Evolutionary conservation across 176 grass and related monocot species (phyloP).

Genomic region (Dactylis glomerata): DNA sequence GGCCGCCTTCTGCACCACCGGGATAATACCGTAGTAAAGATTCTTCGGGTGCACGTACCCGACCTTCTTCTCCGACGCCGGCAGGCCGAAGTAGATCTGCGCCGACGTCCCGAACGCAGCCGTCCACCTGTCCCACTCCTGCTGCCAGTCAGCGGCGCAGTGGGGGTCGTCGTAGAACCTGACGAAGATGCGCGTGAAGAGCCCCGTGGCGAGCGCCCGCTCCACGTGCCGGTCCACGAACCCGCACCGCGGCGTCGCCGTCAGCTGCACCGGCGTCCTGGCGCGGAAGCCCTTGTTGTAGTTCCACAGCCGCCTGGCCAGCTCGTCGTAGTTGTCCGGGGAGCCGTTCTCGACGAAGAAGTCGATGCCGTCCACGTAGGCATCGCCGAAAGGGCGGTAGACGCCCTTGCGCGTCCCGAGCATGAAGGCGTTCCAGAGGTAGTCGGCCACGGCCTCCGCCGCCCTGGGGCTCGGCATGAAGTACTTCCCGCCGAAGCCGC

Average conservation of each 20-base stretch:
- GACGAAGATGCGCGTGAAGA: not conserved
- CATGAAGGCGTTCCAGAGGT: not conserved
- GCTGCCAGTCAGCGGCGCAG: not conserved
- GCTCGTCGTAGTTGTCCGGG: not conserved
- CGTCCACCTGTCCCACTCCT: not conserved
- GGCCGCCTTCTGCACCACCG: not conserved
- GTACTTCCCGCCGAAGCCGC: not conserved
- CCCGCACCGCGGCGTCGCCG: slow-evolving; percentile 8
- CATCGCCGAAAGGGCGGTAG: not conserved
- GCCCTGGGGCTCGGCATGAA: not conserved
- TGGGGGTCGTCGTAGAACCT: not conserved
- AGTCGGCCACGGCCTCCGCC: not conserved
- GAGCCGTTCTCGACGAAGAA: slow-evolving; percentile 7
- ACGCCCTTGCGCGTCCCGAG: not conserved
- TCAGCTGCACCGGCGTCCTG: not conserved
- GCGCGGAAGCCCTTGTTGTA: not conserved
- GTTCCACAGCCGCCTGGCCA: not conserved
- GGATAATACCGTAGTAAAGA: not conserved
- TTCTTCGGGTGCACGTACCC: not conserved
- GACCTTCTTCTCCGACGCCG: not conserved
- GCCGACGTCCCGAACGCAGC: not conserved
- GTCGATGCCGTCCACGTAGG: slow-evolving; percentile 12
- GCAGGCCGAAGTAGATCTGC: not conserved
- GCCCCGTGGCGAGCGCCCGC: slow-evolving; percentile 17
- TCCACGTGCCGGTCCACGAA: not conserved